Evolutionary conservation across 805 yeast genomes (phyloP), one percentile per base, ranked within the genome.

Genomic region (Huiozyma sinensis): DNA sequence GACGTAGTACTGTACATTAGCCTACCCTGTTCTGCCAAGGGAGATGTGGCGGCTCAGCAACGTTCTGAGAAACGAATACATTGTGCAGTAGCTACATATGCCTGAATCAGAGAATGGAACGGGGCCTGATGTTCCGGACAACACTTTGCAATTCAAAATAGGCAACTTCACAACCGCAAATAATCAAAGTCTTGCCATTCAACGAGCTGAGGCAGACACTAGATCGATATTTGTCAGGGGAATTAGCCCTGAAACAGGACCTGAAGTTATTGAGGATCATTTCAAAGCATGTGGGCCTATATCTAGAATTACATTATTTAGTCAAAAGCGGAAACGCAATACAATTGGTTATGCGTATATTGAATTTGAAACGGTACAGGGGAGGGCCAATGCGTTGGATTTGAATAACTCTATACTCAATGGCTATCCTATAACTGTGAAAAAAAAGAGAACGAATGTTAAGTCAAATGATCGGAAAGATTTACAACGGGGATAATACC

Each of bases 211-310:
- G 49, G 55, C 67, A 12, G 82, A 77, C 51, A 57, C 71, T 4
- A 67, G 80, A 12, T 76, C 82, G 1, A 58, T 77, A 6, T 76
- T 72, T 49, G 72, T 77, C 6, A 76, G 76, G 7, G 75, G 75
- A 50, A 70, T 77, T 11, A 70, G 70, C 44, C 67, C 64, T 48
- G 64, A 66, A 32, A 55, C 75, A 1, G 69, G 79, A 1, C 79
- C 81, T 1, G 73, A 68, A 41, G 70, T 67, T 41, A 55, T 77
- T 45, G 80, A 77, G 47, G 59, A 60, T 27, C 66, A 68, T 42
- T 77, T 76, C 58, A 60, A 60, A 33, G 49, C 46, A 1, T 66
- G 63, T 35, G 82, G 81, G 1, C 17, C 56, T 55, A 69, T 77
- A 41, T 71, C 70, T 47, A 59, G 80, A 49, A 70, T 77, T 8